A percentile compares a stretch with the other conserved stretches of the same genome.
phyloP scores from a whole-genome alignment of 2,329 filamentous ascomycete species.

The Penicillium brasilianum region DNA sequence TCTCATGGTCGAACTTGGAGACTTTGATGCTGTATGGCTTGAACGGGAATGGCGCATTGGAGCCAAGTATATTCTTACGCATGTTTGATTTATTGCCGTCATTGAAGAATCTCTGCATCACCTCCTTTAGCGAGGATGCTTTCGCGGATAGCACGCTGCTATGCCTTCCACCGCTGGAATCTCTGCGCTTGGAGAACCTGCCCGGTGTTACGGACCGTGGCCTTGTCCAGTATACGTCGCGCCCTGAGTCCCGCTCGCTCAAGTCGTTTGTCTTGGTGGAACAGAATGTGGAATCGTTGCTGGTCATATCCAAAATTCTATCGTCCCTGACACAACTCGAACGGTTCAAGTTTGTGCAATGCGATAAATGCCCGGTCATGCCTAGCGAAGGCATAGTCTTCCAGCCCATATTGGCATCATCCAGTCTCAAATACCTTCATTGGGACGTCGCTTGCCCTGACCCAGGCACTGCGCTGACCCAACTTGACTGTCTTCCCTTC shows the following conservation, averaged over 20 bases:
- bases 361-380: constrained; percentile 53
- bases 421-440: constrained; percentile 58
- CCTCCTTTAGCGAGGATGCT: constrained; percentile 58
- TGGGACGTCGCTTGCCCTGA: constrained; percentile 58
- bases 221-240: constrained; percentile 57
- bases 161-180: constrained; percentile 57
- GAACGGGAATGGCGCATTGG: constrained; percentile 51
- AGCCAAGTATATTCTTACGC: constrained; percentile 60
- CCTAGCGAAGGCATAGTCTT: constrained; percentile 50
- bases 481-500: constrained; percentile 46
- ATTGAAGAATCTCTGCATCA: constrained; percentile 59
- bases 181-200: constrained; percentile 61
- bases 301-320: constrained; percentile 59
- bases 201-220: constrained; percentile 62
- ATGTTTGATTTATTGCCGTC: constrained; percentile 59
- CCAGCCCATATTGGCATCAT: constrained; percentile 56
- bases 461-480: constrained; percentile 42
- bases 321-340: constrained; percentile 52
- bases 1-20: constrained; percentile 56
- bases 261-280: constrained; percentile 58
- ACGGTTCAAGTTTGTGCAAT: constrained; percentile 59
- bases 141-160: constrained; percentile 62
- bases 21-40: constrained; percentile 59
- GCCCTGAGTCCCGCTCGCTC: constrained; percentile 51
- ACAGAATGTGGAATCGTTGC: constrained; percentile 57